Evolutionary conservation across 1,139 yeast genomes (phyloP).

Genomic region (Yamadazyma diospyri): DNA sequence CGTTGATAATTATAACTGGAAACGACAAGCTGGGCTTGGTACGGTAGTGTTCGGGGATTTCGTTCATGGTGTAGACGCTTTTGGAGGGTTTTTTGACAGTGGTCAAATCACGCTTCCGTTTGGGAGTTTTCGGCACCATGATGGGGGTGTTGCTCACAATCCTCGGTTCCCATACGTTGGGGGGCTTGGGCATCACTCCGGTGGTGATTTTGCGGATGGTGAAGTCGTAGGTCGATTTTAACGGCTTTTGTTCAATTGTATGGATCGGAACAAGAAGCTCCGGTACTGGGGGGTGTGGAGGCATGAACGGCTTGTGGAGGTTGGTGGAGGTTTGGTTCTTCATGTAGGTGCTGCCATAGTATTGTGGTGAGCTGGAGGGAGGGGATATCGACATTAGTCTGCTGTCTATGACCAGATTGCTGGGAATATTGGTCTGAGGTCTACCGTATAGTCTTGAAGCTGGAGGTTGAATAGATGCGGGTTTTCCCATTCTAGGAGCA

Average conservation of each 20-base stretch:
- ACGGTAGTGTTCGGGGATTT: constrained; percentile 83
- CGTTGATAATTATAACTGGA: constrained; percentile 75
- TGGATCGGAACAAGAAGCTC: constrained; percentile 34
- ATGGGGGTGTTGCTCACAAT: constrained; percentile 28
- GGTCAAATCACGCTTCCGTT: constrained; percentile 17
- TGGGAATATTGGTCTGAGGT: constrained; percentile 8
- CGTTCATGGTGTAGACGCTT: constrained; percentile 62
- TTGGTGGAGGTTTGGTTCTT: constrained; percentile 12
- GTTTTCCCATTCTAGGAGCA: constrained; percentile 41
- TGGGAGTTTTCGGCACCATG: constrained; percentile 43
- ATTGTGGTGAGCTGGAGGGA: constrained; percentile 13
- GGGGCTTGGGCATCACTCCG: constrained; percentile 20
- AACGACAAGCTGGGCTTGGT: constrained; percentile 79
- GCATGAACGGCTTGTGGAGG: constrained; percentile 15
- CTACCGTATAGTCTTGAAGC: constrained; percentile 35
- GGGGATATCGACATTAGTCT: constrained; percentile 14
- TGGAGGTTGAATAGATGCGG: constrained; percentile 48
- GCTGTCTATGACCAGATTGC: constrained; percentile 18
- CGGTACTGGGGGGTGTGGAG: constrained; percentile 36
- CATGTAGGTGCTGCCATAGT: constrained; percentile 12
- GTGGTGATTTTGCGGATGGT: constrained; percentile 16
- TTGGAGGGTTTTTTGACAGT: constrained; percentile 42
- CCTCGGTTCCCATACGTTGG: constrained; percentile 34
- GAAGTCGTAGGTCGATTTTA: constrained; percentile 7
- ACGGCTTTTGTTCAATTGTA: constrained; percentile 15